Evolutionary conservation across 495 filamentous ascomycete species (phyloP), one percentile per base, ranked within the genome.

Genomic region (Hypoxylon fragiforme): DNA sequence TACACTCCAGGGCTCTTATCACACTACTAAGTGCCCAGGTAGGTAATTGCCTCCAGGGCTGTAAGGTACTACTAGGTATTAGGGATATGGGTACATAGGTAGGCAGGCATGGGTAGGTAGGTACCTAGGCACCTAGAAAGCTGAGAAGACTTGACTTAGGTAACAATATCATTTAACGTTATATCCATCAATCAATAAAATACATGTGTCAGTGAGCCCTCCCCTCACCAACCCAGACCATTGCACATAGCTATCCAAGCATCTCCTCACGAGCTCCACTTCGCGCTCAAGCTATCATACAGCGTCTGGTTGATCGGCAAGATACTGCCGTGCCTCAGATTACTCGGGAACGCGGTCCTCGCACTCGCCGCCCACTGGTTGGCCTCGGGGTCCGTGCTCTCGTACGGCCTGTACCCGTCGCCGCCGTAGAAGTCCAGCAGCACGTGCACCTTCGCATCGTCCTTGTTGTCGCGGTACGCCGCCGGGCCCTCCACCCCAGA

Each of bases 401-500:
- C 71, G 49, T 70, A 80, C 28, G 76, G 76, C n/a, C 71, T 49
- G 45, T 81, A 80, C 19, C 78, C 78, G 57, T 79, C 77, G 11
- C 63, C 66, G 0, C 77, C 78, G 50, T 77, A 81, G 47, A 74
- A 76, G 42, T 81, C 78, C 28, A 81, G 44, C 40, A 81, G 51
- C 37, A 81, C 56, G 42, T 77, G 73, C 11, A 74, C 70, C 38
- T 73, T 78, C 0, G 69, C 66, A 0, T 67, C 64, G 0, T 64
- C 57, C 12, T 61, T 20, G 51, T 81, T 81, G 47, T 81, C 78
- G 44, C 62, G 65, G 44, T 74, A 80, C 11, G 71, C 72, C 18
- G 77, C 73, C 6, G 78, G 75, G 0, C 78, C 76, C 49, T 79
- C 78, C 7, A 81, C 71, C 3, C 70, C 71, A n/a, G 61, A 65